Base-by-base conservation (phyloP, 768 basidiomycete species). In the Pulveroboletus sp. region DNA sequence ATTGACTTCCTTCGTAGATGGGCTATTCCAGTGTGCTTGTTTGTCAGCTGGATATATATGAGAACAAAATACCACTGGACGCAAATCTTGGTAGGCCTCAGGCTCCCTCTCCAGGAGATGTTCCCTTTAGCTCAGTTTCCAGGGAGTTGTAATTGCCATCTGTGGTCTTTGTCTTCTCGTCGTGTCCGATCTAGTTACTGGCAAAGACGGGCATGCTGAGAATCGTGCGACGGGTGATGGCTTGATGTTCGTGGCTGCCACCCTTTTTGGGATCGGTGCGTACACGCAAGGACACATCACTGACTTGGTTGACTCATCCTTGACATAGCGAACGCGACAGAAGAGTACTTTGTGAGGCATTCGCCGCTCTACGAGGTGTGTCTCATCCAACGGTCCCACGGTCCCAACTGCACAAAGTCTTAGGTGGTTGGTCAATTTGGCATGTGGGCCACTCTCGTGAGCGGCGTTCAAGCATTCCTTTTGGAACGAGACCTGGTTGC, bases 11-110 rank as follows among this genome's bases (percentile, higher is more conserved):
- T 36, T 57, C 47, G 17, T 22, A 88, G 86, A 32, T 92, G 89
- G 90, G 86, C 91, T 0, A 93, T 92, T 48, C 91, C 91, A 14
- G 79, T 88, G 17, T 93, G 91, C 68, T 72, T 93, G 58, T 75
- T 88, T 65, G 78, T 87, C 64, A 83, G 83, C 26, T 92, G 83
- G 81, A 29, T 91, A 14, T 92, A 87, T 67, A 82, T 92, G 80
- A 77, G 81, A 40, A 80, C 81, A 10, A 79, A 69, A 59, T 92
- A 88, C 61, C 86, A 87, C 55, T 90, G 86, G 85, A 88, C 87
- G 0, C 91, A 93, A 68, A 64, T 90, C 27, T 57, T 89, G 49
- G 89, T 88, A 42, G 75, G 55, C 34, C 42, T 24, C 40, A 2
- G 14, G 22, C 6, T 34, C 0, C 10, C 42, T 46, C 20, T 2